Base-by-base conservation (phyloP, 805 yeast genomes). In the Nakazawaea ernobii region DNA sequence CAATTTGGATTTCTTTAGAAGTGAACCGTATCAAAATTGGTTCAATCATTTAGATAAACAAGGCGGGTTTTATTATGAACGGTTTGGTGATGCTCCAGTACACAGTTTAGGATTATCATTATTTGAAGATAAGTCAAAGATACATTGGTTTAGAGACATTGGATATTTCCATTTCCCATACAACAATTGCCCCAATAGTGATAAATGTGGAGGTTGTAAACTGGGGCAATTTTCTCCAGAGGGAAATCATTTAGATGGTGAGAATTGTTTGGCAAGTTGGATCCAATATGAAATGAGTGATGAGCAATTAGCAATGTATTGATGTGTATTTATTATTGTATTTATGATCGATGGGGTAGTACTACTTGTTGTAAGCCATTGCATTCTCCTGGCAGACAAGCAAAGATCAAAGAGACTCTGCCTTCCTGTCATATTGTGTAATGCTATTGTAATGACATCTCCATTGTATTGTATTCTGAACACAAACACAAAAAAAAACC, bases 31-130 rank as follows among this genome's bases (percentile, higher is more conserved):
- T 58, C 67, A 71, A 35, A 63, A 66, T 10, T 88, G 86, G 80
- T 78, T 83, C 56, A 66, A 82, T 28, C 67, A 71, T 57, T 65
- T 89, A 38, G 96, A 88, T 49, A 50, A 70, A 4, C 65, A 80
- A 1, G 94, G 95, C 20, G 92, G 92, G 3, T 88, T 88, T 58
- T 89, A 86, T 62, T 88, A 89, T 57, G 96, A 90, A 62, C 67
- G 96, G 49, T 88, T 96, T 96, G 96, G 96, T 2, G 96, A 88
- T 67, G 96, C 95, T 0, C 96, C 96, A 0, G 94, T 88, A 1
- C 94, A 87, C 61, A 78, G 89, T 3, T 57, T 89, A 38, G 96
- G 92, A 0, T 63, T 87, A 35, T 77, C 80, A 8, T 59, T 87
- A 43, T 86, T 89, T 60, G 86, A 83, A 8, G 89, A 84, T 55